Evolutionary conservation across 768 basidiomycete species (phyloP), one percentile per base, ranked within the genome.

Genomic region (Kwoniella europaea): DNA sequence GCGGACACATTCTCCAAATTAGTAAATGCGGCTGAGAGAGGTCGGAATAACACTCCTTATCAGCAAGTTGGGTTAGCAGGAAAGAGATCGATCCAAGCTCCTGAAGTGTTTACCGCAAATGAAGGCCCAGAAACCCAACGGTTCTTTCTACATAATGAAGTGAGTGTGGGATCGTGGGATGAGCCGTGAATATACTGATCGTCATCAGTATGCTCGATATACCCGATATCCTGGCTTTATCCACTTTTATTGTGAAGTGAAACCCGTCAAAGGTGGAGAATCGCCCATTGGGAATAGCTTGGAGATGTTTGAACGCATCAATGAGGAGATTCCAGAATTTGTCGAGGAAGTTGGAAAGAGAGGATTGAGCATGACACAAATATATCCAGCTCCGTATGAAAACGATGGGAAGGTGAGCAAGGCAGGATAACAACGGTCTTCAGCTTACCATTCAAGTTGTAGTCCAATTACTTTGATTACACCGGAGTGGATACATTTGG

Each of bases 1-100:
- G 54, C 54, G 10, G 54, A 55, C 15, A 55, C 54, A 10, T 55
- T 55, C 54, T 55, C 54, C 54, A 55, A 22, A 22, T 18, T 55
- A 55, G 54, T 55, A 10, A 55, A 55, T 55, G 54, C 54, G 16
- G 54, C 54, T 55, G 54, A 55, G 54, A 15, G 54, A 55, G 54
- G 54, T 16, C 54, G 54, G 10, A 22, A 22, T 55, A 22, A 55
- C 54, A 55, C 13, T 13, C 54, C 54, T 18, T 55, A 55, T 55
- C 16, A 55, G 20, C 16, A 55, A 22, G 54, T 22, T 15, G 54
- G 54, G 20, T 22, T 55, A 55, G 54, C 54, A 55, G 54, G 54
- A 22, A 55, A 55, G 22, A 55, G 54, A 55, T 18, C 54, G 13
- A 20, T 10, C 10, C 54, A 55, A 22, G 54, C 54, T 10, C 22